These are phyloP conservation scores for Rhytidiadelphus loreus DNA, from an alignment of 225 moss, liverwort and hornwort species.

Conservation along the genomic window DNA sequence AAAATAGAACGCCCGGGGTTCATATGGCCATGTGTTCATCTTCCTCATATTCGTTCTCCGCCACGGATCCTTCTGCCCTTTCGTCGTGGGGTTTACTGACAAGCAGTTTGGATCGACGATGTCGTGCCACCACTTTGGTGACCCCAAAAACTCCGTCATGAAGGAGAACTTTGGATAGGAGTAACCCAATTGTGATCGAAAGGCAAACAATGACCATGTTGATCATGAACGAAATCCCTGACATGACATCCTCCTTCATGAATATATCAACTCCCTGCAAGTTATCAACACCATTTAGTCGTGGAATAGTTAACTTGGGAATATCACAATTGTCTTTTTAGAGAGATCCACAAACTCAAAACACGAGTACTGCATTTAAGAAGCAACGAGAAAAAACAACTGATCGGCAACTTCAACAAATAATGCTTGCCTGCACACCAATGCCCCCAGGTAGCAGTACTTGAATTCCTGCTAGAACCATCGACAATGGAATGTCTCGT, in stretches of 20 bases:
- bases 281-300: not conserved
- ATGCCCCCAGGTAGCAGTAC: slow-evolving; percentile 50
- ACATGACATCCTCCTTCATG: slow-evolving; percentile 32
- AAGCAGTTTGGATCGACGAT: not conserved
- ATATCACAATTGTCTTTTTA: not conserved
- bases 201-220: slow-evolving; percentile 51
- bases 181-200: slow-evolving; percentile 50
- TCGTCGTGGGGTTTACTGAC: not conserved
- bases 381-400: not conserved
- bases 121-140: not conserved
- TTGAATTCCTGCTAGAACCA: slow-evolving; percentile 55
- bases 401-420: not conserved
- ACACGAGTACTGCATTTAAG: not conserved
- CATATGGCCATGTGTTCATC: slow-evolving; percentile 37
- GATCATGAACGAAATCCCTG: slow-evolving; percentile 44
- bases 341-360: not conserved
- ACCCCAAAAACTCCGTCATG: slow-evolving; percentile 38
- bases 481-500: slow-evolving; percentile 42
- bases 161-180: slow-evolving; percentile 37
- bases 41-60: slow-evolving; percentile 19
- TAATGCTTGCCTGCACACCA: slow-evolving; percentile 42
- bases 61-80: not conserved
- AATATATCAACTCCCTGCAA: slow-evolving; percentile 34
- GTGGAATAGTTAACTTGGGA: not conserved
- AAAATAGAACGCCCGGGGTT: not conserved